phyloP scores from a whole-genome alignment of 1,139 yeast species.

The Hansenula sp. region DNA sequence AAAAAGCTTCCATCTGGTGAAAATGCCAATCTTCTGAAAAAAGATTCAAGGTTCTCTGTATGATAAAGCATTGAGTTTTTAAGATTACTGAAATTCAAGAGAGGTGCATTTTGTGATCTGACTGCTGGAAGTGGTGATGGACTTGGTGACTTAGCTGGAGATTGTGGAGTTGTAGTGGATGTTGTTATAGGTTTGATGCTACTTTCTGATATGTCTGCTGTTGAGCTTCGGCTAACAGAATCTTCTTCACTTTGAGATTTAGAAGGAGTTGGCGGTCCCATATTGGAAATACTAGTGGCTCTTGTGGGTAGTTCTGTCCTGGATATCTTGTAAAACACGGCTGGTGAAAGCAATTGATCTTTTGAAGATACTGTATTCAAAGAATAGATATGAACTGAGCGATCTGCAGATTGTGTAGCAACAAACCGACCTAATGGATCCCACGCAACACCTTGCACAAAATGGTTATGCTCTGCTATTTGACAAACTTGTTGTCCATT shows the following conservation, averaged over 20 bases:
- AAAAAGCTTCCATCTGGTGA: conserved; percentile 87
- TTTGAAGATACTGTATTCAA: conserved; percentile 24
- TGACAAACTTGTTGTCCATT: conserved; percentile 60
- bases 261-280: neutral
- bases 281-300: neutral
- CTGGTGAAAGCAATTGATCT: conserved; percentile 28
- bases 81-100: conserved; percentile 18
- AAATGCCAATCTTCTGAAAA: conserved; percentile 78
- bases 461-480: conserved; percentile 74
- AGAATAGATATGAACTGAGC: conserved; percentile 67
- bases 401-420: conserved; percentile 88
- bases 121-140: conserved; percentile 37
- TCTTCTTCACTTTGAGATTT: neutral
- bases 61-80: conserved; percentile 54
- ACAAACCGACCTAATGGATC: conserved; percentile 77
- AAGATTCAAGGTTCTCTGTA: conserved; percentile 83
- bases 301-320: conserved; percentile 40
- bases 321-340: conserved; percentile 37
- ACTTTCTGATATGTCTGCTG: conserved; percentile 5
- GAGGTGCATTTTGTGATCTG: conserved; percentile 28
- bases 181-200: neutral
- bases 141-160: conserved; percentile 20
- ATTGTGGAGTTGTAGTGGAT: conserved; percentile 4
- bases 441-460: conserved; percentile 95
- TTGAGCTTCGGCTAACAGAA: neutral